A percentile compares a stretch with the other conserved stretches of the same genome.
Evolutionary conservation across 1,284 basidiomycete species (phyloP).

Genomic region (Malassezia sympodialis): DNA sequence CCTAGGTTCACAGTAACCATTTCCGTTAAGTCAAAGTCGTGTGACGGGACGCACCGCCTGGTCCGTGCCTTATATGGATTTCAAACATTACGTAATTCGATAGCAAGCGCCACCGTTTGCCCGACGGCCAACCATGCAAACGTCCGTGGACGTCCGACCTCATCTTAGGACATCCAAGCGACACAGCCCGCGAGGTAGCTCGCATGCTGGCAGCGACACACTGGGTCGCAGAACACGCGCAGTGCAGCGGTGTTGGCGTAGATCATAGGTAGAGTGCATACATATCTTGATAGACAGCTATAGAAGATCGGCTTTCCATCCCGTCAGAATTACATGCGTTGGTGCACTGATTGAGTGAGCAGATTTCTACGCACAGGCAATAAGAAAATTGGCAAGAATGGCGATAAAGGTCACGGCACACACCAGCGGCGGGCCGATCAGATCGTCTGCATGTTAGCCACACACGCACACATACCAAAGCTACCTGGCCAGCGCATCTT

Average conservation of each 20-base stretch:
- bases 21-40: slow-evolving; percentile 2
- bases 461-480: slow-evolving; percentile 58
- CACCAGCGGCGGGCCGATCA: slow-evolving; percentile 44
- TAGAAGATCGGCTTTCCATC: background rate
- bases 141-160: background rate
- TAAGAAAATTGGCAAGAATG: slow-evolving; percentile 44
- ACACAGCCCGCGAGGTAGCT: background rate
- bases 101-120: background rate
- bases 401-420: slow-evolving; percentile 42
- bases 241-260: too few species aligned
- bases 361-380: slow-evolving; percentile 14
- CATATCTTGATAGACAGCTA: background rate
- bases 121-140: background rate
- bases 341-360: slow-evolving; percentile 1
- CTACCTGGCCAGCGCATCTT: slow-evolving; percentile 77
- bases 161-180: background rate
- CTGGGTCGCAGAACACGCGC: too few species aligned
- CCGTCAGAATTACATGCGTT: slow-evolving; percentile 2
- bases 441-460: slow-evolving; percentile 25
- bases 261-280: background rate
- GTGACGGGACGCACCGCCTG: background rate
- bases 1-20: slow-evolving; percentile 24
- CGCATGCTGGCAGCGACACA: background rate
- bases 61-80: background rate
- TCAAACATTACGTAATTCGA: background rate